Evolutionary conservation across 2,329 filamentous ascomycete species (phyloP).

Genomic region (Fusarium paranaense): DNA sequence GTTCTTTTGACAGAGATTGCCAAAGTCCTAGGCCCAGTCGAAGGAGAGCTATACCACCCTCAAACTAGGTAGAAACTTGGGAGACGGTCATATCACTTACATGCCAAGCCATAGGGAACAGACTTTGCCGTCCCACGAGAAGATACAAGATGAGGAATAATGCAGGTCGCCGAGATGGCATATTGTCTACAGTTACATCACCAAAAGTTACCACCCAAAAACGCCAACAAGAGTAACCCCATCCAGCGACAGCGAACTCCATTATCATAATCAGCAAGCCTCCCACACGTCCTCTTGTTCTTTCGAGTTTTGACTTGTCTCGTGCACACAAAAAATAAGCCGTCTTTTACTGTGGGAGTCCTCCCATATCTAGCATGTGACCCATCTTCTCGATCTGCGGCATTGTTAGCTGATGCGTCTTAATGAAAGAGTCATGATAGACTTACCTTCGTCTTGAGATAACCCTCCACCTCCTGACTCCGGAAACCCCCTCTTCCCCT

Average conservation of each 20-base stretch:
- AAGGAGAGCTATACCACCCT: neutral
- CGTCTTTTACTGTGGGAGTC: slow-evolving; percentile 26
- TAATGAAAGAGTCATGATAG: no score
- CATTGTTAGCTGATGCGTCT: no score
- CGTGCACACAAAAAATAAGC: neutral
- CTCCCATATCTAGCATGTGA: slow-evolving; percentile 75
- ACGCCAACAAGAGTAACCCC: slow-evolving; percentile 38
- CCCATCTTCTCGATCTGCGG: slow-evolving; percentile 87
- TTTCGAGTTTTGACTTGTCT: neutral
- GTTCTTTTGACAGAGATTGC: neutral
- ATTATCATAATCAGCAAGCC: slow-evolving; percentile 17
- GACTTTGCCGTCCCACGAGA: neutral
- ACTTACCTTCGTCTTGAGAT: slow-evolving; percentile 84
- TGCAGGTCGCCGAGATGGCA: neutral
- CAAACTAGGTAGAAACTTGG: neutral
- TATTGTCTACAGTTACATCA: slow-evolving; percentile 39
- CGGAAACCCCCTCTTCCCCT: slow-evolving; percentile 85
- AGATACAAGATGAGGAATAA: slow-evolving; percentile 14
- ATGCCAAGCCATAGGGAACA: neutral
- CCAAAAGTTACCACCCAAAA: slow-evolving; percentile 30
- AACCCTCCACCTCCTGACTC: slow-evolving; percentile 91
- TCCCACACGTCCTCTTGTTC: neutral
- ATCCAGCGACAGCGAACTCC: slow-evolving; percentile 38
- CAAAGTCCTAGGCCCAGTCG: neutral
- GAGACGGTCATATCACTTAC: neutral